A percentile compares a stretch with the other conserved stretches of the same genome.
Evolutionary conservation across 1,284 basidiomycete genomes (phyloP).

Genomic region (Ganoderma boninense): DNA sequence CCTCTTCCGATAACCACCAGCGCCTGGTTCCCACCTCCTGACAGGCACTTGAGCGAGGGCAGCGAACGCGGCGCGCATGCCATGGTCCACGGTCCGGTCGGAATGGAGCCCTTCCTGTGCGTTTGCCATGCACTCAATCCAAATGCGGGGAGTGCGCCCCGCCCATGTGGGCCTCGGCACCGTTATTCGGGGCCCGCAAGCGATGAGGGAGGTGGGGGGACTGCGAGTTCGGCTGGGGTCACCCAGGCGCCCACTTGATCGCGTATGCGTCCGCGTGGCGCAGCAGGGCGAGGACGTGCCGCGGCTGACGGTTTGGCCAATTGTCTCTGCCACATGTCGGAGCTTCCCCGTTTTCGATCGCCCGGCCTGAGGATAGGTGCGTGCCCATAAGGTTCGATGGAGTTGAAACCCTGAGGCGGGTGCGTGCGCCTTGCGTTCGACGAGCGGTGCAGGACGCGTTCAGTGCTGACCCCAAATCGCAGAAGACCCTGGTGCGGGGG

Average conservation of each 20-base stretch:
- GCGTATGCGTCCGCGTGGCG: background rate
- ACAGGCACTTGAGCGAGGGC: background rate
- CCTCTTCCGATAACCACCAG: conserved; percentile 6
- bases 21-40: background rate
- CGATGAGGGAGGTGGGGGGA: background rate
- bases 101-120: background rate
- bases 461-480: conserved; percentile 1
- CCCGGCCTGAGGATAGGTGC: background rate
- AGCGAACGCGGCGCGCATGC: background rate
- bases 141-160: background rate
- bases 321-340: background rate
- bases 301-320: background rate
- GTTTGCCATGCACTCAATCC: conserved; percentile 1
- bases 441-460: background rate
- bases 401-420: background rate
- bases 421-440: background rate
- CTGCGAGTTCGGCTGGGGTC: background rate
- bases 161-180: background rate
- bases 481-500: background rate
- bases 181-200: background rate
- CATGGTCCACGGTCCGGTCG: background rate
- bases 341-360: background rate
- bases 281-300: background rate
- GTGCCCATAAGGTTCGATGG: background rate
- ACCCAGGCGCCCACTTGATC: background rate